Conservation (phyloP, 441 rosid species). For the Syzygium syzygioides region DNA sequence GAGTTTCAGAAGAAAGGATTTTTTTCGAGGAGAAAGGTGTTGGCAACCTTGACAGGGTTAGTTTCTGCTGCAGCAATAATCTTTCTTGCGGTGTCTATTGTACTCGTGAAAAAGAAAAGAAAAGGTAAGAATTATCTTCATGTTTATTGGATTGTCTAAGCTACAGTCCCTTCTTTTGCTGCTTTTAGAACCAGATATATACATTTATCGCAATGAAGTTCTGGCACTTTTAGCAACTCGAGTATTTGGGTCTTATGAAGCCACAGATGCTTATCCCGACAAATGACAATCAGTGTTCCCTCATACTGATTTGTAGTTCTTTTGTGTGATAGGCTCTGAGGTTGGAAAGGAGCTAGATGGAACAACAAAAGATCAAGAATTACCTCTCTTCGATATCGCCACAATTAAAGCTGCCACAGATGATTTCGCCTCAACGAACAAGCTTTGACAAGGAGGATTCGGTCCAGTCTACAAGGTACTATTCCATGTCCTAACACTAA, state of each 20-base stretch:
- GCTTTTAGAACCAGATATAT: neutral
- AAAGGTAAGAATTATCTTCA: constrained; percentile 11
- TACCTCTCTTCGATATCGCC: neutral
- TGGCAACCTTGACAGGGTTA: neutral
- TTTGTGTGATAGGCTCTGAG: neutral
- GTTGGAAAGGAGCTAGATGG: neutral
- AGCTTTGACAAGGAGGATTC: constrained; percentile 8
- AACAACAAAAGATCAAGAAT: neutral
- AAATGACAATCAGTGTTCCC: neutral
- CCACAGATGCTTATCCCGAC: neutral
- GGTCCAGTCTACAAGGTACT: constrained; percentile 3
- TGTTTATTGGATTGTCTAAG: neutral
- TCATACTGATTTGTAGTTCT: neutral
- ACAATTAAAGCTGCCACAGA: neutral
- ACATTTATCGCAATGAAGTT: neutral
- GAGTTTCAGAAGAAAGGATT: neutral
- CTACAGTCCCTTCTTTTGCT: neutral
- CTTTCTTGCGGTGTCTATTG: constrained; percentile 4
- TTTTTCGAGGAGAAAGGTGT: constrained; percentile 14
- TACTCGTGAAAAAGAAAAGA: constrained; percentile 15
- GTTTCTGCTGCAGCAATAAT: neutral
- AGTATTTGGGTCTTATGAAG: neutral
- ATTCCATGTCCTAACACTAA: neutral
- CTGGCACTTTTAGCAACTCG: neutral
- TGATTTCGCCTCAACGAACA: neutral